Evolutionary conservation across 1,284 basidiomycete species (phyloP).

Genomic region (Irpex rosettiformis): DNA sequence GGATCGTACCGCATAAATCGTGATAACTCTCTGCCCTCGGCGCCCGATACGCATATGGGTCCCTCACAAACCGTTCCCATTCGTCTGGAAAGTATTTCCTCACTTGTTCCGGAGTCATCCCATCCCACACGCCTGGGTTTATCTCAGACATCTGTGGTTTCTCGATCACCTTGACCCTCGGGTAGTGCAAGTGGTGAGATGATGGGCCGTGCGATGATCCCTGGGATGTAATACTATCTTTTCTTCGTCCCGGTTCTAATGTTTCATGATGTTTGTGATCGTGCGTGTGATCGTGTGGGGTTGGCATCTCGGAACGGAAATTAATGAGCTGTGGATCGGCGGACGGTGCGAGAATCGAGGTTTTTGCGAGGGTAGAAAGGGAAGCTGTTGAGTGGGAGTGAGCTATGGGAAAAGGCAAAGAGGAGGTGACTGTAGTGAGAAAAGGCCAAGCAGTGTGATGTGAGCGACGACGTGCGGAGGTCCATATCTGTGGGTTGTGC

Average conservation of each 20-base stretch:
- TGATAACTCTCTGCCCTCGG: constrained; percentile 95
- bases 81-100: constrained; percentile 90
- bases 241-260: background rate
- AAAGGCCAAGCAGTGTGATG: constrained; percentile 98
- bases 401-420: background rate
- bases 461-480: constrained; percentile 88
- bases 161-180: constrained; percentile 82
- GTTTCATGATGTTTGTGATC: background rate
- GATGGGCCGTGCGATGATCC: constrained; percentile 8
- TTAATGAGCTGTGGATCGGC: background rate
- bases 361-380: constrained; percentile 5
- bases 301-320: background rate
- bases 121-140: constrained; percentile 97
- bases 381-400: background rate
- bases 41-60: constrained; percentile 92
- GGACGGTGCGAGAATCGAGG: background rate
- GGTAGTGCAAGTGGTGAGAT: constrained; percentile 7
- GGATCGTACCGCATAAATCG: constrained; percentile 68
- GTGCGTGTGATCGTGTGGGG: background rate
- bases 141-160: constrained; percentile 97
- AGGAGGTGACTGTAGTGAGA: constrained; percentile 39
- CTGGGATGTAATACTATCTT: constrained; percentile 1
- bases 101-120: constrained; percentile 87
- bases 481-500: constrained; percentile 77
- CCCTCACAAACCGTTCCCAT: constrained; percentile 88